These are phyloP conservation scores for Pythium aquatile DNA, from an alignment of 352 stramenopile genomes.

Conservation along the genomic window DNA sequence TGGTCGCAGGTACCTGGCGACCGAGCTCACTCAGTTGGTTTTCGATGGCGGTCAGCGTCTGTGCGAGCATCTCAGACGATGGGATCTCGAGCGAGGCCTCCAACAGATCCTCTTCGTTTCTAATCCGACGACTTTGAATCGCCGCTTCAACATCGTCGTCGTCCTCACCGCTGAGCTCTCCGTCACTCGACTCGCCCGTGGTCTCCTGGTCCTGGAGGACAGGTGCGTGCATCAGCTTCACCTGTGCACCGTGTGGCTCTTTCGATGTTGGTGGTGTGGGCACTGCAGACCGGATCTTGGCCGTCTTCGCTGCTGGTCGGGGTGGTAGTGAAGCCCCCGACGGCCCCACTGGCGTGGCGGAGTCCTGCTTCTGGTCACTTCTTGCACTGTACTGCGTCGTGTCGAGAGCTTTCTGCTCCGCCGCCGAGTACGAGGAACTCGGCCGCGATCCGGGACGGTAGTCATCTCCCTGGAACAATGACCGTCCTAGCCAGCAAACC, in stretches of 20 bases:
- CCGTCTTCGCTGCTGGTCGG: not conserved
- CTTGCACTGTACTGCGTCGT: slow-evolving; percentile 15
- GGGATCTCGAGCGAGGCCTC: slow-evolving; percentile 54
- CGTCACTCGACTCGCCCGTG: slow-evolving; percentile 1
- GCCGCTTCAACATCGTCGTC: not conserved
- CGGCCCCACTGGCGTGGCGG: not conserved
- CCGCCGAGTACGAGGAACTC: slow-evolving; percentile 59
- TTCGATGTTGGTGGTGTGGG: not conserved
- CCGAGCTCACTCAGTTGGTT: slow-evolving; percentile 31
- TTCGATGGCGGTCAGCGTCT: slow-evolving; percentile 27
- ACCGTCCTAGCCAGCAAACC: slow-evolving; percentile 24
- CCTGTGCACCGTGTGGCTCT: slow-evolving; percentile 3
- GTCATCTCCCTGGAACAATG: slow-evolving; percentile 76
- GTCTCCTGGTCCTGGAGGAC: slow-evolving; percentile 8
- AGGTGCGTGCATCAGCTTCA: slow-evolving; percentile 51
- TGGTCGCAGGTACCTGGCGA: not conserved
- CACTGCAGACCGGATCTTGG: not conserved
- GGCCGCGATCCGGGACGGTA: slow-evolving; percentile 65
- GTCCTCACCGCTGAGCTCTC: slow-evolving; percentile 5
- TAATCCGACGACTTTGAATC: not conserved
- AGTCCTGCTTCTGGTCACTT: slow-evolving; percentile 10
- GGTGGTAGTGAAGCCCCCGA: slow-evolving; percentile 7
- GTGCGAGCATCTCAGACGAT: slow-evolving; percentile 33
- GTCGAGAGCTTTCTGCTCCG: slow-evolving; percentile 39
- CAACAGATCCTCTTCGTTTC: slow-evolving; percentile 29